Conservation (phyloP, 306 rosid species). For the Arachis stenosperma region DNA sequence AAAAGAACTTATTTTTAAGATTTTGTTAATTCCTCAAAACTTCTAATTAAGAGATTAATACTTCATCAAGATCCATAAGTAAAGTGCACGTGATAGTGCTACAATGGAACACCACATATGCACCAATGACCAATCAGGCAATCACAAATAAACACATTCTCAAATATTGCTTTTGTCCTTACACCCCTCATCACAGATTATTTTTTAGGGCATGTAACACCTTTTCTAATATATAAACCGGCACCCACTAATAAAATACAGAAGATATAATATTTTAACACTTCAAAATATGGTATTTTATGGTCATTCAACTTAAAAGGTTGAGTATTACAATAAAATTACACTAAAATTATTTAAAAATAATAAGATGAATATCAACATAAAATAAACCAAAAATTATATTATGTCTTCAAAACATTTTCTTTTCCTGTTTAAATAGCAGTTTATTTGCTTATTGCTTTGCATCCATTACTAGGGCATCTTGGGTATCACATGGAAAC, state of each 20-base stretch:
- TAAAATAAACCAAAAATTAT: too few relatives aligned
- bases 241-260: neutral
- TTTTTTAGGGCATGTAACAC: neutral
- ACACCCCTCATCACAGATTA: neutral
- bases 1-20: too few relatives aligned
- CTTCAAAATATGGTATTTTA: too few relatives aligned
- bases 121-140: neutral
- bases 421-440: neutral
- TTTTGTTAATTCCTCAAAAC: too few relatives aligned
- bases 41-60: neutral
- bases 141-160: conserved; percentile 11
- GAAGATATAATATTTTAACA: too few relatives aligned
- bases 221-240: neutral
- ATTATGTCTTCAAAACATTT: too few relatives aligned
- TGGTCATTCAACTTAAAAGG: too few relatives aligned
- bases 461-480: conserved; percentile 27
- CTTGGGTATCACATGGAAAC: conserved; percentile 9
- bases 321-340: too few relatives aligned
- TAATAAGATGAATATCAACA: too few relatives aligned
- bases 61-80: neutral
- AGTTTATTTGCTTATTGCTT: neutral
- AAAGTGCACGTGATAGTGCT: conserved; percentile 19
- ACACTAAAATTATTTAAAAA: too few relatives aligned
- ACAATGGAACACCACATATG: neutral
- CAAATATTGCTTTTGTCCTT: neutral